Percentiles rank a stretch among this genome's conserved stretches.
Evolutionary conservation across 331 rosid genomes (phyloP).

Genomic region (Telfairia occidentalis): DNA sequence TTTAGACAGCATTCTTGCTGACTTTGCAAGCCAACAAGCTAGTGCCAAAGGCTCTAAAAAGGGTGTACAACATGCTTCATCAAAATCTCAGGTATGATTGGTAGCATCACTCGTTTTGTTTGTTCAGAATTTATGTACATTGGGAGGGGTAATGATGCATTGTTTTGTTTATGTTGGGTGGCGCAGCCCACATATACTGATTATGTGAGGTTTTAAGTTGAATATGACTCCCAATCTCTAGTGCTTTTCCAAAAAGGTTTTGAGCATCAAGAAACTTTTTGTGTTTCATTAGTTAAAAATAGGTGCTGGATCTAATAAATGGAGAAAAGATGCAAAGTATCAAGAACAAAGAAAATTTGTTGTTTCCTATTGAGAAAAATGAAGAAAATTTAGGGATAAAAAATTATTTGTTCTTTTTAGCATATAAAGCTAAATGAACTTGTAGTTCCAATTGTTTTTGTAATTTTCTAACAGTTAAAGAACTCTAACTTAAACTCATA

Average conservation of each 20-base stretch:
- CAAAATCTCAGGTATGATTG: constrained; percentile 69
- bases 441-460: not conserved
- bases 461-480: not conserved
- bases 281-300: not conserved
- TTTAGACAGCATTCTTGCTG: constrained; percentile 58
- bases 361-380: not conserved
- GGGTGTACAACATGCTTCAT: constrained; percentile 43
- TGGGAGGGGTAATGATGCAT: not conserved
- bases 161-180: not conserved
- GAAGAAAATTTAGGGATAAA: not conserved
- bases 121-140: not conserved
- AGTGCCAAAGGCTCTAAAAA: constrained; percentile 64
- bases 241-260: not conserved
- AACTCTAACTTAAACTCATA: not conserved
- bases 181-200: not conserved
- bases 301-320: not conserved
- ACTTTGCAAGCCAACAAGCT: constrained; percentile 50
- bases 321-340: not conserved
- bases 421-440: not conserved
- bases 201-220: not conserved
- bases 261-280: not conserved
- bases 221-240: not conserved
- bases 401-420: not conserved
- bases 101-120: not conserved
- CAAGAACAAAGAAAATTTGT: not conserved